phyloP scores from a whole-genome alignment of 768 basidiomycete genomes.

The Flagelloscypha sp. region DNA sequence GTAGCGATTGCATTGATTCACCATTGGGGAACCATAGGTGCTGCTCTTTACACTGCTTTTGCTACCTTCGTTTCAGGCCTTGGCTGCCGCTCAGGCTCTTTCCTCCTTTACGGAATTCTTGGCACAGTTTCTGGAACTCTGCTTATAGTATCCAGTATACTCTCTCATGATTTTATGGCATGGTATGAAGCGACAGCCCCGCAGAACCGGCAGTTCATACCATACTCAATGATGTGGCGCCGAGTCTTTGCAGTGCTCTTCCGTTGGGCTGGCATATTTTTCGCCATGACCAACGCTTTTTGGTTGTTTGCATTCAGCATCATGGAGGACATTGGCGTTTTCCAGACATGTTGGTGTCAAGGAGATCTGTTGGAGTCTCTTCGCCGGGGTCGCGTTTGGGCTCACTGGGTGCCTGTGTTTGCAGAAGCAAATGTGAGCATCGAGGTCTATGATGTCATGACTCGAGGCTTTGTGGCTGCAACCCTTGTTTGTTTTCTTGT shows the following conservation, averaged over 20 bases:
- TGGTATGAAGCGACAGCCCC: too few species aligned
- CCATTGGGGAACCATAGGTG: slow-evolving; percentile 22
- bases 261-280: slow-evolving; percentile 7
- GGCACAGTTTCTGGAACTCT: slow-evolving; percentile 18
- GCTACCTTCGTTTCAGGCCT: slow-evolving; percentile 16
- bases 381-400: too few species aligned
- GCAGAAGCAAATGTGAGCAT: too few species aligned
- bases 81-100: slow-evolving; percentile 25
- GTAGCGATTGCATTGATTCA: slow-evolving; percentile 17
- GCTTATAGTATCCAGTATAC: slow-evolving; percentile 16
- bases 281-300: slow-evolving; percentile 9
- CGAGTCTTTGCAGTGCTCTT: slow-evolving; percentile 6
- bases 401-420: too few species aligned
- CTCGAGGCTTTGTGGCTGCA: too few species aligned
- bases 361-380: slow-evolving; percentile 5
- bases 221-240: too few species aligned
- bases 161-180: slow-evolving; percentile 17
- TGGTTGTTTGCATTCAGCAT: slow-evolving; percentile 11
- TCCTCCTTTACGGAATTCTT: slow-evolving; percentile 17
- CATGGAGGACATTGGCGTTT: slow-evolving; percentile 10
- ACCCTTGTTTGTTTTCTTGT: too few species aligned
- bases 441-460: too few species aligned
- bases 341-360: slow-evolving; percentile 12
- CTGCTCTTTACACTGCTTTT: slow-evolving; percentile 18
- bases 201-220: too few species aligned